Percentiles rank a stretch among this genome's conserved stretches.
phyloP scores from a whole-genome alignment of 2,329 filamentous ascomycete genomes.

The Exophiala bonariae region DNA sequence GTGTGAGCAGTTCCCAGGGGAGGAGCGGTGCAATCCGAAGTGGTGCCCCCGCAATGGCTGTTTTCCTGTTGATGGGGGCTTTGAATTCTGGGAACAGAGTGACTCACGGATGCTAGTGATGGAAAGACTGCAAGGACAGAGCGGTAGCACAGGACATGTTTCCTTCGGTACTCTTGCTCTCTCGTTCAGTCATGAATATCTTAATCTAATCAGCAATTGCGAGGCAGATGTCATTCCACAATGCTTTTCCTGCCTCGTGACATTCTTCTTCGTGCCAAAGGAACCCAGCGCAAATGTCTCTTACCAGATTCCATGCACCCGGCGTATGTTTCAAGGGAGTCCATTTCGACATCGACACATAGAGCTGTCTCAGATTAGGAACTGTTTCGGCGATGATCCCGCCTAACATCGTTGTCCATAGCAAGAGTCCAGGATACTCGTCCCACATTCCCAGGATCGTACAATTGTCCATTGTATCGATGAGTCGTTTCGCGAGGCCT shows the following conservation, averaged over 20 bases:
- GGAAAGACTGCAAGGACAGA: no score
- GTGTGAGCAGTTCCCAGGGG: no score
- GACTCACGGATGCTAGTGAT: no score
- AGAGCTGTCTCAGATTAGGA: not conserved
- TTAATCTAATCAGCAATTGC: no score
- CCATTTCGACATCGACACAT: conserved; percentile 3
- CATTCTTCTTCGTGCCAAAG: conserved; percentile 15
- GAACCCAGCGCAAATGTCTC: conserved; percentile 4
- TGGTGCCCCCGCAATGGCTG: no score
- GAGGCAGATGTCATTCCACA: conserved; percentile 3
- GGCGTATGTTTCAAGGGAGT: not conserved
- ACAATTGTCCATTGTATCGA: conserved; percentile 28
- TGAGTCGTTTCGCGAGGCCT: conserved; percentile 30
- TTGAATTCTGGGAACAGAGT: no score
- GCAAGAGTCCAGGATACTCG: conserved; percentile 26
- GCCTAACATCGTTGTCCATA: conserved; percentile 38
- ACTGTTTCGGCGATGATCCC: conserved; percentile 35
- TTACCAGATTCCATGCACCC: conserved; percentile 7
- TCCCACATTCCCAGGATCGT: conserved; percentile 30
- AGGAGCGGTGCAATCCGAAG: no score
- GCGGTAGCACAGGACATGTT: no score
- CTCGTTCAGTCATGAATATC: no score
- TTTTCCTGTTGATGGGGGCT: no score
- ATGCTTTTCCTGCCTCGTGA: conserved; percentile 3
- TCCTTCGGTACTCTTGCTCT: no score